phyloP scores from a whole-genome alignment of 1,284 basidiomycete genomes.

The Gomphus bonarii region DNA sequence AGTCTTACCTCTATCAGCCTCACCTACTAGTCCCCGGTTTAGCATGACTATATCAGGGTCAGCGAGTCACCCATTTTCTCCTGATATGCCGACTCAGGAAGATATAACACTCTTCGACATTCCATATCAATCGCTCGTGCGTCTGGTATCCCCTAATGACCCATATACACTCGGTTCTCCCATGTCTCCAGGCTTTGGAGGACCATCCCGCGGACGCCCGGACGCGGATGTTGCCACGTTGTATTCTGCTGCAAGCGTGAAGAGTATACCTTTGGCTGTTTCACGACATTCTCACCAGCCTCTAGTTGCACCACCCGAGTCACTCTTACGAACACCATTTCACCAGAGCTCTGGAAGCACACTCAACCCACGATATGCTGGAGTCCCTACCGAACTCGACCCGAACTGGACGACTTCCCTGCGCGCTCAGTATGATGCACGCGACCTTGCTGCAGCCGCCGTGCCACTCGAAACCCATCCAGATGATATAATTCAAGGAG shows the following conservation, averaged over 20 bases:
- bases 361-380: constrained; percentile 18
- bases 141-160: constrained; percentile 68
- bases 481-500: constrained; percentile 67
- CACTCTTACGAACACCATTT: constrained; percentile 1
- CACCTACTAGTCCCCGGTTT: not conserved
- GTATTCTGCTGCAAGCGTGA: constrained; percentile 72
- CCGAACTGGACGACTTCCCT: constrained; percentile 20
- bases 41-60: not conserved
- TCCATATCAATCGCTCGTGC: constrained; percentile 74
- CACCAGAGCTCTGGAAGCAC: not conserved
- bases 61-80: not conserved
- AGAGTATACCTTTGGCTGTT: constrained; percentile 44
- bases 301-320: not conserved
- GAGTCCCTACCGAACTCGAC: not conserved
- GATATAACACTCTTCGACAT: constrained; percentile 51
- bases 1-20: not conserved
- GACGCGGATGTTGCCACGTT: constrained; percentile 77
- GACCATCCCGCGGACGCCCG: constrained; percentile 26
- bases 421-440: constrained; percentile 55
- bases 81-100: constrained; percentile 18
- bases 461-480: constrained; percentile 40
- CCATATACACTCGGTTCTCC: constrained; percentile 39
- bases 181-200: constrained; percentile 23
- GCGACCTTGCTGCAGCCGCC: constrained; percentile 72
- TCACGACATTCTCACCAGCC: constrained; percentile 11